Evolutionary conservation across 1,284 basidiomycete genomes (phyloP).

Genomic region (Ganoderma boninense): DNA sequence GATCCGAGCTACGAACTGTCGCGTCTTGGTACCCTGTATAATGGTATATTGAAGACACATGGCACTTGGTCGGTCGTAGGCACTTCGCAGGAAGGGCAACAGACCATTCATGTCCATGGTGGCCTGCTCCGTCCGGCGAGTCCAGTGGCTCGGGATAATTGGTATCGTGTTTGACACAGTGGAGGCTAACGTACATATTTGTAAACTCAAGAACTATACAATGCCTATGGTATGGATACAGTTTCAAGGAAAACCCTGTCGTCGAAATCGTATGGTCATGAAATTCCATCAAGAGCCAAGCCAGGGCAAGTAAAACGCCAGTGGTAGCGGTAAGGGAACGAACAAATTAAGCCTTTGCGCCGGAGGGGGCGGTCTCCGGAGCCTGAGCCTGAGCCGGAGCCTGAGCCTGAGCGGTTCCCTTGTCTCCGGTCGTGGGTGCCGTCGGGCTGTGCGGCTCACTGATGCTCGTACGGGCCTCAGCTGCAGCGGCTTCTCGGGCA

Average conservation of each 20-base stretch:
- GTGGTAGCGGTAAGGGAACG: not conserved
- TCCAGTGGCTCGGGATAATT: not conserved
- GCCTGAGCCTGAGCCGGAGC: not conserved
- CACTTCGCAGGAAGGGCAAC: no score
- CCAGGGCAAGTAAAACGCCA: not conserved
- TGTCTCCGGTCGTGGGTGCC: not conserved
- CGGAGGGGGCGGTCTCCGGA: not conserved
- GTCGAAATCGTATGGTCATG: not conserved
- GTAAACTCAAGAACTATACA: not conserved
- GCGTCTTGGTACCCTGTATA: no score
- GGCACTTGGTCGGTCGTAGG: no score
- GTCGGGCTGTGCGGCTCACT: conserved; percentile 11
- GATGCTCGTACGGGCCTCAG: conserved; percentile 23
- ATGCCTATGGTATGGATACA: not conserved
- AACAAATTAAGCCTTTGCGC: not conserved
- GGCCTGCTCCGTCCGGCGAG: no score
- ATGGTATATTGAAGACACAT: no score
- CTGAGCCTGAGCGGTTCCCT: not conserved
- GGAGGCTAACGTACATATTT: not conserved
- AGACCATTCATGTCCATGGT: not conserved
- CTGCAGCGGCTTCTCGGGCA: conserved; percentile 34
- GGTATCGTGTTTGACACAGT: not conserved
- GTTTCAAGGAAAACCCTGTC: not conserved
- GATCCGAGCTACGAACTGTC: no score
- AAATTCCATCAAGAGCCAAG: not conserved